phyloP scores from a whole-genome alignment of 2,329 filamentous ascomycete species.

The Lecanosticta acicola region DNA sequence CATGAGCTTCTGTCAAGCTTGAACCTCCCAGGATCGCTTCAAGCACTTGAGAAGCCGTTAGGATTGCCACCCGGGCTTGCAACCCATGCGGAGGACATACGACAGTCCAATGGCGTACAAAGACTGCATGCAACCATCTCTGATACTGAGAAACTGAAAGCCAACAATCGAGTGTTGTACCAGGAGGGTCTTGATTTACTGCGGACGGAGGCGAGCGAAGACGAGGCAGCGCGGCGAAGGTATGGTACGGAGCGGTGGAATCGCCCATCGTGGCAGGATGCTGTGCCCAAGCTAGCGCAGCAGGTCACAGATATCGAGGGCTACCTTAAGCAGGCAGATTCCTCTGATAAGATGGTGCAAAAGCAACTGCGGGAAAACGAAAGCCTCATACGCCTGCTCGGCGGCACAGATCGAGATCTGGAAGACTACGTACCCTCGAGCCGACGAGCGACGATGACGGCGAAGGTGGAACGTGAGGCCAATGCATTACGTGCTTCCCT shows the following conservation, averaged over 20 bases:
- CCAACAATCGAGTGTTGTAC: slow-evolving; percentile 70
- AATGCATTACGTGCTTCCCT: slow-evolving; percentile 70
- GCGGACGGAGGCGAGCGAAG: slow-evolving; percentile 74
- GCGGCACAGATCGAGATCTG: slow-evolving; percentile 71
- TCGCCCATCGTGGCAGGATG: slow-evolving; percentile 62
- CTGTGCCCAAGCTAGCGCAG: slow-evolving; percentile 66
- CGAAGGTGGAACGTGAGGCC: slow-evolving; percentile 73
- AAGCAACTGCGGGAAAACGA: slow-evolving; percentile 75
- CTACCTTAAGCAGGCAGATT: slow-evolving; percentile 70
- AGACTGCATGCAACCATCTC: slow-evolving; percentile 73
- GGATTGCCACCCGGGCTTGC: slow-evolving; percentile 79
- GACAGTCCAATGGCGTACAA: slow-evolving; percentile 80
- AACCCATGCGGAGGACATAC: slow-evolving; percentile 88
- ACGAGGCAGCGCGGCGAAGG: slow-evolving; percentile 66
- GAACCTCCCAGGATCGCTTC: slow-evolving; percentile 84
- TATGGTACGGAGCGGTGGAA: slow-evolving; percentile 85
- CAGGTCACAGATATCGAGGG: slow-evolving; percentile 75
- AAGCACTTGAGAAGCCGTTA: slow-evolving; percentile 90
- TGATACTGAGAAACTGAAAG: slow-evolving; percentile 85
- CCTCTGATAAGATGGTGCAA: slow-evolving; percentile 64
- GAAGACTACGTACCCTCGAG: slow-evolving; percentile 88
- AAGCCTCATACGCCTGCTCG: slow-evolving; percentile 67
- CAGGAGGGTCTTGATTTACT: slow-evolving; percentile 77
- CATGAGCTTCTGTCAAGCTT: slow-evolving; percentile 74
- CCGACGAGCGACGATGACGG: slow-evolving; percentile 69